These are phyloP conservation scores for Mycena indigotica DNA, from an alignment of 768 basidiomycete genomes.

Conservation along the genomic window DNA sequence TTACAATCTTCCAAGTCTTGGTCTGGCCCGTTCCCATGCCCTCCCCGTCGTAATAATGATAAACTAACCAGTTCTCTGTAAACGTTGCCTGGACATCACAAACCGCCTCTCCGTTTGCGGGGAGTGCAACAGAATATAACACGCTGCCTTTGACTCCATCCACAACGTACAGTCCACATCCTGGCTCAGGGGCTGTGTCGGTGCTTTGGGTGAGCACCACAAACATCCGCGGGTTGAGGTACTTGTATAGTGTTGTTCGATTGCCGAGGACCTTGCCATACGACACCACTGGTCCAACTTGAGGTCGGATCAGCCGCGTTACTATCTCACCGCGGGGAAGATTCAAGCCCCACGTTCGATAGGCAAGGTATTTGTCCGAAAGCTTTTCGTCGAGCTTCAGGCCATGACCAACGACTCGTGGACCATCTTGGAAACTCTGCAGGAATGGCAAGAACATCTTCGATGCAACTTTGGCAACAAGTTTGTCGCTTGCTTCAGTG, in stretches of 20 bases:
- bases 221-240: conserved; percentile 81
- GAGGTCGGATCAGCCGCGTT: conserved; percentile 49
- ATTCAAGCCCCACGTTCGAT: conserved; percentile 67
- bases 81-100: conserved; percentile 74
- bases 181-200: conserved; percentile 21
- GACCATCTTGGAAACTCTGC: conserved; percentile 42
- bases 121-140: conserved; percentile 66
- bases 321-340: conserved; percentile 61
- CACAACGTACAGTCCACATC: conserved; percentile 74
- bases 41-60: conserved; percentile 76
- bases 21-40: conserved; percentile 45
- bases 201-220: conserved; percentile 58
- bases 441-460: conserved; percentile 60
- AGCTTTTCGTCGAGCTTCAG: conserved; percentile 44
- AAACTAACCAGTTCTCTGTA: conserved; percentile 92
- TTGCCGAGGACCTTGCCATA: conserved; percentile 86
- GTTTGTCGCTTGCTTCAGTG: conserved; percentile 43
- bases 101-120: conserved; percentile 34
- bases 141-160: conserved; percentile 79
- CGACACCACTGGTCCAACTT: conserved; percentile 64
- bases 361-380: conserved; percentile 50
- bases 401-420: conserved; percentile 61
- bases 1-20: conserved; percentile 75
- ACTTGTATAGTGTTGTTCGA: conserved; percentile 90
- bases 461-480: conserved; percentile 47